Evolutionary conservation across 2,329 filamentous ascomycete species (phyloP).

Genomic region (Aspergillus pseudotamarii): DNA sequence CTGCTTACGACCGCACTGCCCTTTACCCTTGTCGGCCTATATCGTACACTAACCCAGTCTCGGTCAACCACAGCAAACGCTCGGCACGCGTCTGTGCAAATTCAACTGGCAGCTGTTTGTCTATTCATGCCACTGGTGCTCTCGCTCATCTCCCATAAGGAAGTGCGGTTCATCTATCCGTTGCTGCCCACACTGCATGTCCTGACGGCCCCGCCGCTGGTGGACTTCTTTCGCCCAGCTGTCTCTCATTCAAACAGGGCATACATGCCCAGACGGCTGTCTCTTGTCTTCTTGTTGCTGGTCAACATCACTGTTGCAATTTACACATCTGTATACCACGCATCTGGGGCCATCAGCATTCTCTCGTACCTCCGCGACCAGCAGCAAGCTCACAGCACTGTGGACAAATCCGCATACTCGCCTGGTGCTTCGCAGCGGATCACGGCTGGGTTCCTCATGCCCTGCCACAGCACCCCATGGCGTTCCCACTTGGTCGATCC

Average conservation of each 20-base stretch:
- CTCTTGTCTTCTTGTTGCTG: conserved; percentile 62
- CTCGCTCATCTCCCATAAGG: conserved; percentile 88
- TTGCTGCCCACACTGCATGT: conserved; percentile 85
- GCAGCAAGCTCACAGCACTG: conserved; percentile 63
- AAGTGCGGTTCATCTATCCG: conserved; percentile 95
- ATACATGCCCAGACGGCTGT: conserved; percentile 50
- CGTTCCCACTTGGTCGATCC: conserved; percentile 81
- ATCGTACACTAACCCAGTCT: conserved; percentile 48
- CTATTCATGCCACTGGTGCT: conserved; percentile 64
- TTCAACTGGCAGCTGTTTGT: conserved; percentile 61
- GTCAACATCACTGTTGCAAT: conserved; percentile 71
- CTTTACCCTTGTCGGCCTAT: conserved; percentile 70
- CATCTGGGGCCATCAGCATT: conserved; percentile 76
- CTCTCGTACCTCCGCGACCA: conserved; percentile 73
- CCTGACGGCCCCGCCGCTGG: conserved; percentile 69
- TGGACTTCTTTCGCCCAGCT: conserved; percentile 63
- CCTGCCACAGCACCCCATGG: conserved; percentile 96
- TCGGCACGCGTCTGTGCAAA: conserved; percentile 46
- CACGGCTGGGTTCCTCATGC: conserved; percentile 80
- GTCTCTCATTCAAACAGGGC: conserved; percentile 35
- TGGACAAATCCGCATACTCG: conserved; percentile 1
- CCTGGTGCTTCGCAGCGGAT: conserved; percentile 34
- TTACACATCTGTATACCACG: conserved; percentile 77
- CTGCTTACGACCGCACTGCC: conserved; percentile 82
- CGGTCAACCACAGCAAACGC: conserved; percentile 34